Conservation (phyloP, 2,329 filamentous ascomycete genomes). For the Rutstroemia sp. region DNA sequence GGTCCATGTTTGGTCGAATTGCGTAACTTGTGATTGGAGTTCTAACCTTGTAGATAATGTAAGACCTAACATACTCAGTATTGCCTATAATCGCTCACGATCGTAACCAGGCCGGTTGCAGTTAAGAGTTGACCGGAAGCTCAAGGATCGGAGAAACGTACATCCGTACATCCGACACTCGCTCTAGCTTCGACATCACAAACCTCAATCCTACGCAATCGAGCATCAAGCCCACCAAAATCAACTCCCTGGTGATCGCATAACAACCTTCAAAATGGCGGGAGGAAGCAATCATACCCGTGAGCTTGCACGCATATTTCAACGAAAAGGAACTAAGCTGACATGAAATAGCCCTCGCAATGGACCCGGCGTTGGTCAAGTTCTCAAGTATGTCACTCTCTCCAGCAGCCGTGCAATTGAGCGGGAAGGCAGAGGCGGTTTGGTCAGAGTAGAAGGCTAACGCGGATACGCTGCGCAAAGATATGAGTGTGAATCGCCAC, state of each 20-base stretch:
- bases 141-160: neutral
- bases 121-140: neutral
- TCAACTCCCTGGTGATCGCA: conserved; percentile 11
- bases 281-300: conserved; percentile 37
- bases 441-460: neutral
- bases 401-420: neutral
- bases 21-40: no score
- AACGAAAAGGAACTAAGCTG: conserved; percentile 9
- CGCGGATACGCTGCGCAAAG: conserved; percentile 29
- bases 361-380: conserved; percentile 45
- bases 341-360: conserved; percentile 23
- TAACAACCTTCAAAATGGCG: conserved; percentile 35
- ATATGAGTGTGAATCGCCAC: conserved; percentile 77
- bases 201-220: conserved; percentile 10
- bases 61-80: no score
- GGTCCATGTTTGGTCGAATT: no score
- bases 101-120: neutral
- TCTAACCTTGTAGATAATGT: no score
- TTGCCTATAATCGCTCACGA: no score
- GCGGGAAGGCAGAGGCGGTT: neutral
- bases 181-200: conserved; percentile 1
- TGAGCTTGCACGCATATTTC: conserved; percentile 21
- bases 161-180: neutral
- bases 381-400: conserved; percentile 41
- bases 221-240: conserved; percentile 1